Evolutionary conservation across 768 basidiomycete genomes (phyloP), one percentile per base, ranked within the genome.

Genomic region (Suillus tomentosus): DNA sequence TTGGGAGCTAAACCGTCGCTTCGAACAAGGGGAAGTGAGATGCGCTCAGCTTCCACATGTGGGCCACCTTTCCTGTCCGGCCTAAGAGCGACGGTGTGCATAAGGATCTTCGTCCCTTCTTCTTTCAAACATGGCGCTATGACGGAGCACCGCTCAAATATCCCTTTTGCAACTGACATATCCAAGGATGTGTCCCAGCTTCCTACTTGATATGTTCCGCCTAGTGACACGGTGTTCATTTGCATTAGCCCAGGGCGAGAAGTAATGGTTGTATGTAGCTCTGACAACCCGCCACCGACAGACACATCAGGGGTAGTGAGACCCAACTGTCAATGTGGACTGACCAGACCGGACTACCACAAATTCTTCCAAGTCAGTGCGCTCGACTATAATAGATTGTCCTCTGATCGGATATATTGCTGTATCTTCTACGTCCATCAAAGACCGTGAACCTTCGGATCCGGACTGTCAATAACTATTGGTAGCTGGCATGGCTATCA

Each of bases 371-470:
- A 92, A 78, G 77, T 83, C 82, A 0, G 90, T 88, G 5, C 91
- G 89, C 45, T 84, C 75, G 19, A 96, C 80, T n/a, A 95, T 73
- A 14, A 95, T 87, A 0, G 92, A 90, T 76, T 96, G 95, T 6
- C 95, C 95, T 50, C 94, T 82, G 66, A 95, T 84, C 1, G 95
- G 93, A 71, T 85, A 87, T 31, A 95, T 78, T 22, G 78, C 78
- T 64, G 80, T 80, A 74, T 97, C 95, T 69, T 95, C 88, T 2
- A 96, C 86, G n/a, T 6, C 94, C 95, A 91, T 85, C 53, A 96
- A 80, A 42, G 85, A 87, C 58, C 85, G 81, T 14, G 94, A 86
- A 5, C 90, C 90, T 83, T 59, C 31, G 6, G 37, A 43, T 31
- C 19, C 36, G 10, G 36, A 55, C 15, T 22, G 34, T 43, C 24